Evolutionary conservation across 176 grass and related monocot genomes (phyloP), one percentile per base, ranked within the genome.

Genomic region (Cenchrus fungigraminus): DNA sequence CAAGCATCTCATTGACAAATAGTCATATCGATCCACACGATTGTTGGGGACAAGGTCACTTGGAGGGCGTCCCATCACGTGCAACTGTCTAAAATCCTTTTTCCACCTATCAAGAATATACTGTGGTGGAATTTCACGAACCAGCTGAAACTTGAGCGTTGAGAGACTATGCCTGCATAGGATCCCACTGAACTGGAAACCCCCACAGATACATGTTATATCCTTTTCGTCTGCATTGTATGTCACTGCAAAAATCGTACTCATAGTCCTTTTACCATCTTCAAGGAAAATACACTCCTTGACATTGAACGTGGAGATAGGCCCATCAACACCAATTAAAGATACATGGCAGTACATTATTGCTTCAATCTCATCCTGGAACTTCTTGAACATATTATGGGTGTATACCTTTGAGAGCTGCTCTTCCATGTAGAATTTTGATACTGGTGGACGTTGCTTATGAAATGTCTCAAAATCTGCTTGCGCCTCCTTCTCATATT

Each of bases 401-500:
- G 97, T 98, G 85, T 95, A 98, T 59, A 94, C 90, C 82, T 94
- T 98, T 14, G 97, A 95, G 28, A 98, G 91, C 78, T 98, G 97
- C 61, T 98, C 93, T 87, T 98, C 97, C 97, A 95, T 98, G 79
- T 95, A 94, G 74, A 98, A 99, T 83, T 95, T 95, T 50, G 97
- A 96, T 55, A 99, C 93, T 50, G 86, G 78, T 68, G 97, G 93
- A 16, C 93, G 86, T 72, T 92, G 85, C 88, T 99, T 99, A 77
- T 99, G 97, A 77, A 99, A 99, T 81, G 93, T 96, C 71, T 95
- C 97, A 76, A 99, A 99, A 88, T 99, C 97, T 85, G 97, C 93
- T 87, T 96, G 93, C 42, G 93, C 89, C 76, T 95, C 97, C 79
- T 94, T 98, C 81, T 94, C 97, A 72, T 94, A 94, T 87, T 95